Evolutionary conservation across 1,284 basidiomycete genomes (phyloP), one percentile per base, ranked within the genome.

Genomic region (Puccinia novopanici): DNA sequence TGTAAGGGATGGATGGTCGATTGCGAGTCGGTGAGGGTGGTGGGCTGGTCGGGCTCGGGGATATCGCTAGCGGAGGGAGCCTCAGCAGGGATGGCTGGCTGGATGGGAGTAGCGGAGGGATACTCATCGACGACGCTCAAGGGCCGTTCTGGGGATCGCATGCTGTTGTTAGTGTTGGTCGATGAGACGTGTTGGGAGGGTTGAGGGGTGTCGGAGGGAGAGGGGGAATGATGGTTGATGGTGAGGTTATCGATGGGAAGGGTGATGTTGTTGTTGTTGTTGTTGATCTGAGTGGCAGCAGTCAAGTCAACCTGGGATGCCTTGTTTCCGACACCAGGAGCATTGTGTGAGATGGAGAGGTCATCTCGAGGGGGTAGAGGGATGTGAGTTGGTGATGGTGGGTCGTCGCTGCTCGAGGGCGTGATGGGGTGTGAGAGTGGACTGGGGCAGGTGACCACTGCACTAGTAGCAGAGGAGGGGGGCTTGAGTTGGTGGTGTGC

Each of bases 321-420:
- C 72, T 61, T 42, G 74, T 80, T 17, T 74, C 82, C 22, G 80
- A 81, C 17, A 73, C 81, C 24, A 81, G 82, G 12, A 73, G 59
- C 65, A 34, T 45, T 65, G 52, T 67, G 71, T 8, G 52, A 24
- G 71, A 65, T 70, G 3, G 59, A 80, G 93, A 75, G 74, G 81
- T 83, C 82, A 80, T 82, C 82, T 78, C 82, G 95, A 88, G 90
- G 95, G 86, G 30, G 82, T 77, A 40, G 63, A 34, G 73, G 67
- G 75, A 50, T 57, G 9, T 24, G 42, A 57, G 34, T 82, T n/a
- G n/a, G n/a, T 82, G 8, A 81, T 80, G 50, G 55, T 61, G 30
- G 79, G 19, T 52, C 50, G 19, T 8, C 19, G 24, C 15, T 70
- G 67, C 37, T 24, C 3, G 67, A 4, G 6, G 55, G 3, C 15